A percentile compares a stretch with the other conserved stretches of the same genome.
phyloP scores from a whole-genome alignment of 2,329 filamentous ascomycete species.

The Aureobasidium uvarum region DNA sequence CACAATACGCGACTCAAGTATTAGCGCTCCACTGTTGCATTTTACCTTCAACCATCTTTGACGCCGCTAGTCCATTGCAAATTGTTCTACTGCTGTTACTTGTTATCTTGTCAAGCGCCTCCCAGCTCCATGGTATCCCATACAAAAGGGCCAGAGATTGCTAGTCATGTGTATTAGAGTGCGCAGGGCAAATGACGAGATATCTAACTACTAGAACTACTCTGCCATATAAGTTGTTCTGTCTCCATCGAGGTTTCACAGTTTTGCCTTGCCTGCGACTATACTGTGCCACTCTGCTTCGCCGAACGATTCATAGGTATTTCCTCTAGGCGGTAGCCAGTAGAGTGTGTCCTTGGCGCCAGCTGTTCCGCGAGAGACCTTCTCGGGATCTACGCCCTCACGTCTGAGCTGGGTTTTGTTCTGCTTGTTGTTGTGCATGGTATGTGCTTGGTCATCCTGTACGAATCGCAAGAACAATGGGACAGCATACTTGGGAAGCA shows the following conservation, averaged over 20 bases:
- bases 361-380: constrained; percentile 47
- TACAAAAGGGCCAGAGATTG: not conserved
- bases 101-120: not conserved
- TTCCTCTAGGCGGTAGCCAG: constrained; percentile 51
- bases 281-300: constrained; percentile 59
- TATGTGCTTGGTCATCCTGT: constrained; percentile 45
- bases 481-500: constrained; percentile 70
- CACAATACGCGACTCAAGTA: not conserved
- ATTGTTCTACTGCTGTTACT: not conserved
- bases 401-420: constrained; percentile 69
- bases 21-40: not conserved
- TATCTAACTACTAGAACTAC: not conserved
- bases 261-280: constrained; percentile 37
- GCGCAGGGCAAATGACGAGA: no score
- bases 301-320: constrained; percentile 58
- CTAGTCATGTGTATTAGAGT: not conserved
- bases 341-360: constrained; percentile 49
- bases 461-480: constrained; percentile 69
- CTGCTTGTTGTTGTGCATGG: constrained; percentile 76
- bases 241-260: not conserved
- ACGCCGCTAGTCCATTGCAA: not conserved
- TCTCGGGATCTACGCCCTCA: constrained; percentile 62
- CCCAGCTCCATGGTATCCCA: not conserved
- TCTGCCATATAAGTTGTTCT: not conserved
- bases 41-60: not conserved